phyloP scores from a whole-genome alignment of 2,329 filamentous ascomycete genomes.

The Trematosphaeria pertusa region DNA sequence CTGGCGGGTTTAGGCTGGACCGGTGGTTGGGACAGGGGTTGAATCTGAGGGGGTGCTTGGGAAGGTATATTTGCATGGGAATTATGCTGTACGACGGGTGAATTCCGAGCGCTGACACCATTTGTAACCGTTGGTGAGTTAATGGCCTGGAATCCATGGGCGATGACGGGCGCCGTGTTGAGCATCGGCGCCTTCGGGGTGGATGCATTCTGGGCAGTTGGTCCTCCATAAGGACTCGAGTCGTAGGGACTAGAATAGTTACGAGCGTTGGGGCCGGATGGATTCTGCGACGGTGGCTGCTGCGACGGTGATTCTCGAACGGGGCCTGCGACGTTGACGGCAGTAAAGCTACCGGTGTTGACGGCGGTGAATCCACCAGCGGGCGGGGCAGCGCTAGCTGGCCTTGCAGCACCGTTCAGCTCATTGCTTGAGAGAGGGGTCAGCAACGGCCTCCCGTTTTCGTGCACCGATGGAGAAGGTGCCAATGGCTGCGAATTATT shows the following conservation, averaged over 20 bases:
- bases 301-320: slow-evolving; percentile 20
- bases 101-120: slow-evolving; percentile 23
- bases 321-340: slow-evolving; percentile 30
- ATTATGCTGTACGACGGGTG: slow-evolving; percentile 24
- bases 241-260: slow-evolving; percentile 42
- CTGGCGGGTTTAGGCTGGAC: slow-evolving; percentile 26
- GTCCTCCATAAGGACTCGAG: slow-evolving; percentile 23
- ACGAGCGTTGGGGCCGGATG: slow-evolving; percentile 25
- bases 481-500: slow-evolving; percentile 28
- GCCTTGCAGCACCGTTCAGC: slow-evolving; percentile 32
- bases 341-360: slow-evolving; percentile 30
- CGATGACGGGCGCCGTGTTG: slow-evolving; percentile 10
- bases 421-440: slow-evolving; percentile 38
- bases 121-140: slow-evolving; percentile 22
- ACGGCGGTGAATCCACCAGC: slow-evolving; percentile 28
- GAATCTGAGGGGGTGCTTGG: slow-evolving; percentile 21
- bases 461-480: slow-evolving; percentile 20
- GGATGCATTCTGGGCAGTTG: slow-evolving; percentile 16
- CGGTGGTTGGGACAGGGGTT: slow-evolving; percentile 23
- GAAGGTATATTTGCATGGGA: slow-evolving; percentile 28
- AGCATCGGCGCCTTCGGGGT: slow-evolving; percentile 23
- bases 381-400: slow-evolving; percentile 15
- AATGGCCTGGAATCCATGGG: slow-evolving; percentile 19
- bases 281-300: slow-evolving; percentile 11
- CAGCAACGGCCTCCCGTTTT: slow-evolving; percentile 32